Conservation (phyloP, 257 asterid species). For the Ajuga chamaepitys region DNA sequence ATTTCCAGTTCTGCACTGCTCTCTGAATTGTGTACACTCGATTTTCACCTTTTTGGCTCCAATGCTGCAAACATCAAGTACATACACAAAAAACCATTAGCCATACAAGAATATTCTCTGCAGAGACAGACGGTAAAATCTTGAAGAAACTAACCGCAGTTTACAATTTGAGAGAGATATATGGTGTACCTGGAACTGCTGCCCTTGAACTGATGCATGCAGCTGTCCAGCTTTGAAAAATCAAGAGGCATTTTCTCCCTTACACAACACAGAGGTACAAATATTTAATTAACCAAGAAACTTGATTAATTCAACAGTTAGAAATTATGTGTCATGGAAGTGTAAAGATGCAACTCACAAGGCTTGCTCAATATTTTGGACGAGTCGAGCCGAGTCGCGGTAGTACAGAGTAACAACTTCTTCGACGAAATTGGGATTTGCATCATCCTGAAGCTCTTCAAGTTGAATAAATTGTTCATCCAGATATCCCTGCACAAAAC, state of each 20-base stretch:
- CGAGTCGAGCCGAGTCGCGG: slow-evolving; percentile 46
- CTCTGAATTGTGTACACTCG: slow-evolving; percentile 64
- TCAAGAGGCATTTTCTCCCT: slow-evolving; percentile 42
- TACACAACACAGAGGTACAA: neutral
- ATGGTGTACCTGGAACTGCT: slow-evolving; percentile 60
- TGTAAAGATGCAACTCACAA: slow-evolving; percentile 37
- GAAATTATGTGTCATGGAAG: neutral
- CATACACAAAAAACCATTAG: neutral
- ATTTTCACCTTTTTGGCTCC: slow-evolving; percentile 68
- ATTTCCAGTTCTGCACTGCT: slow-evolving; percentile 51
- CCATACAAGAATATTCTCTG: slow-evolving; percentile 1
- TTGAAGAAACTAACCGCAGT: neutral
- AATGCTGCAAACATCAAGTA: slow-evolving; percentile 45
- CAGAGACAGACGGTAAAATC: neutral
- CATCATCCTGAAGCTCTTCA: slow-evolving; percentile 76
- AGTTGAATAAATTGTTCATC: slow-evolving; percentile 67
- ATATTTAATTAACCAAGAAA: neutral
- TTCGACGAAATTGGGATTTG: slow-evolving; percentile 69
- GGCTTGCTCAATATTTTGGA: slow-evolving; percentile 54
- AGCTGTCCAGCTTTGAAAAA: slow-evolving; percentile 44
- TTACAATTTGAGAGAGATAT: neutral
- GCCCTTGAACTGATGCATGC: slow-evolving; percentile 72
- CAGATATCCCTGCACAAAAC: slow-evolving; percentile 49
- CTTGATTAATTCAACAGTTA: neutral
- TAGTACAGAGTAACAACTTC: slow-evolving; percentile 69